A percentile compares a stretch with the other conserved stretches of the same genome.
phyloP scores from a whole-genome alignment of 73 alveolate species.

The Tetrahymena malaccensis region DNA sequence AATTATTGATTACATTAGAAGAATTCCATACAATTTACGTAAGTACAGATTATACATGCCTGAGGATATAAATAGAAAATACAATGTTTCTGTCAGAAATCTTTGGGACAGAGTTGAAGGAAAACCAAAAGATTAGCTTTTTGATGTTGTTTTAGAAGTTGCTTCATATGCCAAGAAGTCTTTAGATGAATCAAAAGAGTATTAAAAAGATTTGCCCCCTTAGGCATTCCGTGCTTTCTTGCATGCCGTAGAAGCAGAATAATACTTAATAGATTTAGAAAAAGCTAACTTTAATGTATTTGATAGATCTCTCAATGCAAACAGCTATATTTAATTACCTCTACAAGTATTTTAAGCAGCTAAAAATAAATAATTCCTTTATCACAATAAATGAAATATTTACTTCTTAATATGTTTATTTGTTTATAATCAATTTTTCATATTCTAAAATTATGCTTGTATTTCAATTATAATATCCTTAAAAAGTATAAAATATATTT shows the following conservation, averaged over 20 bases:
- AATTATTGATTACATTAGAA: slow-evolving; percentile 11
- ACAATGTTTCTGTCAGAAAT: slow-evolving; percentile 1
- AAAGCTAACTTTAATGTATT: slow-evolving; percentile 17
- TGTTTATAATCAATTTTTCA: not conserved
- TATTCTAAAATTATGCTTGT: not conserved
- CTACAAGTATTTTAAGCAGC: not conserved
- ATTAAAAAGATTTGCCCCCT: slow-evolving; percentile 5
- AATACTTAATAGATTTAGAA: slow-evolving; percentile 14
- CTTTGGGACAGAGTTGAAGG: slow-evolving; percentile 38
- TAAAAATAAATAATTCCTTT: not conserved
- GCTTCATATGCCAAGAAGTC: slow-evolving; percentile 25
- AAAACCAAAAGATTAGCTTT: slow-evolving; percentile 32
- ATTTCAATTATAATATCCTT: not conserved
- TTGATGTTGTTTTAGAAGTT: slow-evolving; percentile 39
- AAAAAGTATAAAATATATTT: too few relatives aligned
- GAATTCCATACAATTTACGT: slow-evolving; percentile 29
- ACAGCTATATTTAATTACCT: not conserved
- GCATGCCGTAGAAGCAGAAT: slow-evolving; percentile 7
- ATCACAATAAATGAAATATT: not conserved
- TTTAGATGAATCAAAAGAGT: not conserved
- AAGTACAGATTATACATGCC: slow-evolving; percentile 23
- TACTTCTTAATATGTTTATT: not conserved
- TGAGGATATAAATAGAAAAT: slow-evolving; percentile 18
- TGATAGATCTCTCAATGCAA: not conserved
- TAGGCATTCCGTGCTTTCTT: slow-evolving; percentile 34